These are phyloP conservation scores for Neofusicoccum ribis DNA, from an alignment of 2,329 filamentous ascomycete genomes.

Conservation along the genomic window DNA sequence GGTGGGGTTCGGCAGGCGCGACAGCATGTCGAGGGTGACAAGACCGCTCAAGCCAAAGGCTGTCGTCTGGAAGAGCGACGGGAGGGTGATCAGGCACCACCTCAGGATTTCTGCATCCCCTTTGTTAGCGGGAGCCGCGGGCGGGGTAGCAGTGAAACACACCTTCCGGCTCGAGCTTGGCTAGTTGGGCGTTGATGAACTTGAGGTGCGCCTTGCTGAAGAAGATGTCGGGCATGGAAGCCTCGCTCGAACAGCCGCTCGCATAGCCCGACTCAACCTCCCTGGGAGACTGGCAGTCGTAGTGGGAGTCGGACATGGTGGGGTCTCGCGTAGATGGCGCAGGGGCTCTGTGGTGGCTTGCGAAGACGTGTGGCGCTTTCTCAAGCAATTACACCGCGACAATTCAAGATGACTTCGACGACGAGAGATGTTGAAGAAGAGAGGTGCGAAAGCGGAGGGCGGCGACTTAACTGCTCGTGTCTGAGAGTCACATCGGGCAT, in stretches of 20 bases:
- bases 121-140: constrained; percentile 29
- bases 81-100: constrained; percentile 89
- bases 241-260: constrained; percentile 63
- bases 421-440: constrained; percentile 7
- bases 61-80: constrained; percentile 68
- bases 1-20: constrained; percentile 66
- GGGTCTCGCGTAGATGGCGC: constrained; percentile 13
- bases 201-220: constrained; percentile 87
- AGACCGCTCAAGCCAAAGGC: constrained; percentile 54
- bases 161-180: constrained; percentile 80
- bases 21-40: constrained; percentile 65
- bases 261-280: constrained; percentile 82
- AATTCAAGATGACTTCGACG: neutral
- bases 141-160: constrained; percentile 29
- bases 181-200: constrained; percentile 86
- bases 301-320: constrained; percentile 18
- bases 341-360: constrained; percentile 12
- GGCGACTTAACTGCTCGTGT: neutral
- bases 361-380: neutral
- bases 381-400: neutral
- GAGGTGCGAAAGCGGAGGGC: constrained; percentile 11
- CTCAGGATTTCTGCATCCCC: constrained; percentile 69
- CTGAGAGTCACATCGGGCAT: constrained; percentile 16
- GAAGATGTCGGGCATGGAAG: constrained; percentile 70
- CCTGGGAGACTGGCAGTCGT: constrained; percentile 26